Evolutionary conservation across 192 early-diverging fungal genomes (phyloP).

Genomic region (Ambispora gerdemannii): DNA sequence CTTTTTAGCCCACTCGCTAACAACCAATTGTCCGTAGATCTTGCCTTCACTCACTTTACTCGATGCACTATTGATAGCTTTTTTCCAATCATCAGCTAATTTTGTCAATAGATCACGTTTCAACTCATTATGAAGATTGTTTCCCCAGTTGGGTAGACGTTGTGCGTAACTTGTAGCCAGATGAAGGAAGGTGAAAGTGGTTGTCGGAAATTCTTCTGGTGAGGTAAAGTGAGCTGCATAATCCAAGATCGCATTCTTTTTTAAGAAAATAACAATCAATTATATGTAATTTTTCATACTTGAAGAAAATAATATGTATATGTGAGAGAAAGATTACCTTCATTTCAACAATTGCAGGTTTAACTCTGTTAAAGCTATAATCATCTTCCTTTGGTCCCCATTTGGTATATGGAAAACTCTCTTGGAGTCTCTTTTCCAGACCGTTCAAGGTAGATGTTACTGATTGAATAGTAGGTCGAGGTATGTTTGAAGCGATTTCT

Average conservation of each 20-base stretch:
- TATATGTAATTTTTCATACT: slow-evolving; percentile 22
- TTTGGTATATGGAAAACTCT: slow-evolving; percentile 85
- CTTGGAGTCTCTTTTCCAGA: slow-evolving; percentile 68
- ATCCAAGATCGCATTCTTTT: slow-evolving; percentile 62
- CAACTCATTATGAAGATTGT: slow-evolving; percentile 62
- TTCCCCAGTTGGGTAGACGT: slow-evolving; percentile 81
- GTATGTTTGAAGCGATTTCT: slow-evolving; percentile 71
- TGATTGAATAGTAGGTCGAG: slow-evolving; percentile 80
- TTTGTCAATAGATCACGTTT: slow-evolving; percentile 63
- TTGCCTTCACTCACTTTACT: slow-evolving; percentile 76
- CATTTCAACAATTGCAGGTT: slow-evolving; percentile 70
- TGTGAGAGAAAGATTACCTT: slow-evolving; percentile 41
- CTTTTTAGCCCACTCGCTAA: slow-evolving; percentile 84
- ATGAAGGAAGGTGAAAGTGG: slow-evolving; percentile 78
- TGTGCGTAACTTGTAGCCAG: slow-evolving; percentile 68
- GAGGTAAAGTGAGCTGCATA: slow-evolving; percentile 77
- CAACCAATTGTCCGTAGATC: slow-evolving; percentile 71
- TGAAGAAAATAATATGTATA: slow-evolving; percentile 48
- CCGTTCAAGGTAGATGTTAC: slow-evolving; percentile 61
- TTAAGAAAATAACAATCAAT: slow-evolving; percentile 11
- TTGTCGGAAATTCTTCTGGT: slow-evolving; percentile 74
- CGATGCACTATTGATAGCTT: slow-evolving; percentile 68
- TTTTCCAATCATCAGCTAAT: slow-evolving; percentile 73
- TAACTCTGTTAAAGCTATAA: slow-evolving; percentile 87
- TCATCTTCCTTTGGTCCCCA: slow-evolving; percentile 74